Evolutionary conservation across 805 yeast species (phyloP), one percentile per base, ranked within the genome.

Genomic region (Yamadazyma insecticola): DNA sequence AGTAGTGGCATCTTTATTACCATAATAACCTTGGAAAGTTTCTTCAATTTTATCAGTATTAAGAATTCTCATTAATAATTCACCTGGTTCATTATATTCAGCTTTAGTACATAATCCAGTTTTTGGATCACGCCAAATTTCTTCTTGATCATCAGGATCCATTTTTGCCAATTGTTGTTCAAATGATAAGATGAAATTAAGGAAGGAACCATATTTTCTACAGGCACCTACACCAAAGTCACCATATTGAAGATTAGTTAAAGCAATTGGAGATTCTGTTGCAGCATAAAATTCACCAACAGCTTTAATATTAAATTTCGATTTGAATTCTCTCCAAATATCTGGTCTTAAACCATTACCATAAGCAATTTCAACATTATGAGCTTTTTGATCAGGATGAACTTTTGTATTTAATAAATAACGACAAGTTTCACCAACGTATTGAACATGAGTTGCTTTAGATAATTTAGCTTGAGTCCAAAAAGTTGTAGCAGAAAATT

Each of bases 391-490:
- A 49, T 74, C 80, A 8, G 84, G 81, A 26, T 80, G 79, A 6
- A 60, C 61, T 28, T 80, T 74, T 1, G 87, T 62, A 44, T 81
- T 77, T 40, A 84, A 57, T 37, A 89, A 67, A 50, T 88, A 90
- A 29, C 97, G 74, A 55, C 97, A 86, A 19, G 87, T 88, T 57
- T 89, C 97, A 12, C 97, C 97, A 12, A 89, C 97, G 47, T 89
- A 89, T 57, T 89, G 96, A 33, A 87, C 72, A 40, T 84, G 85
- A 4, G 95, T 84, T 3, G 96, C 84, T 2, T 67, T 57, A 10
- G 79, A 57, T 21, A 84, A 50, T 43, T 70, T 77, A 3, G 82
- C 89, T 57, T 90, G 96, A 12, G 88, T 80, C 97, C 97, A 89
- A 56, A 85, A 87, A 4, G 84, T 75, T 3, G 81, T 69, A 5